phyloP scores from a whole-genome alignment of 148 eudicot species.

The Cornus kousa region DNA sequence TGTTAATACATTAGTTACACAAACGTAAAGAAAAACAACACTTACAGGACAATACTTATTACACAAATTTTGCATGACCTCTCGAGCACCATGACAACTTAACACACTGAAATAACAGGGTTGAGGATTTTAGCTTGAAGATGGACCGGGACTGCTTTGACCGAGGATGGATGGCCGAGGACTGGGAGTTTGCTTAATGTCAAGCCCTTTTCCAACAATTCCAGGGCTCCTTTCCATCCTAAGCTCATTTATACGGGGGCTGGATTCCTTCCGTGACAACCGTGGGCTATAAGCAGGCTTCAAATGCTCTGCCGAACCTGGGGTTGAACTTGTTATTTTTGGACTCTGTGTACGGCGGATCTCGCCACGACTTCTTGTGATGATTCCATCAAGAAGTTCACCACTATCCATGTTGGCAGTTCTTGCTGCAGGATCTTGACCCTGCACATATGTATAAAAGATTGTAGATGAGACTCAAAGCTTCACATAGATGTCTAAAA shows the following conservation, averaged over 20 bases:
- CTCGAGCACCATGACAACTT: constrained; percentile 39
- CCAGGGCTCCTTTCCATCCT: constrained; percentile 46
- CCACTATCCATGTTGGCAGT: constrained; percentile 41
- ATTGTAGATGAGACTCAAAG: neutral
- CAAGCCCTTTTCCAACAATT: constrained; percentile 41
- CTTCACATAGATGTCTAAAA: neutral
- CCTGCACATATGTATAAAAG: constrained; percentile 37
- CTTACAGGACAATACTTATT: constrained; percentile 10
- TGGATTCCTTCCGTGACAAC: constrained; percentile 31
- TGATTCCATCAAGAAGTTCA: constrained; percentile 67
- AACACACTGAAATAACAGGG: neutral
- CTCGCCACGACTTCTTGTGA: constrained; percentile 90
- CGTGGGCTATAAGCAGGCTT: constrained; percentile 60
- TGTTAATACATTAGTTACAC: constrained; percentile 22
- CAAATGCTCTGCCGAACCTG: constrained; percentile 38
- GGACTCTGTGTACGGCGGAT: constrained; percentile 62
- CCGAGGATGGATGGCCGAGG: constrained; percentile 55
- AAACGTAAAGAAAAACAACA: constrained; percentile 5
- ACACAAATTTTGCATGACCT: constrained; percentile 30
- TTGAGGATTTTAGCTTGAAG: constrained; percentile 33
- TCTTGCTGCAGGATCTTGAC: constrained; percentile 36
- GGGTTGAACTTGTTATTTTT: constrained; percentile 57
- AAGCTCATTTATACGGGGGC: constrained; percentile 48
- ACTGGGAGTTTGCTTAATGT: constrained; percentile 63
- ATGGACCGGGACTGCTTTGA: constrained; percentile 36